Evolutionary conservation across 140 eudicot species (phyloP).

Genomic region (Flaveria floridana): DNA sequence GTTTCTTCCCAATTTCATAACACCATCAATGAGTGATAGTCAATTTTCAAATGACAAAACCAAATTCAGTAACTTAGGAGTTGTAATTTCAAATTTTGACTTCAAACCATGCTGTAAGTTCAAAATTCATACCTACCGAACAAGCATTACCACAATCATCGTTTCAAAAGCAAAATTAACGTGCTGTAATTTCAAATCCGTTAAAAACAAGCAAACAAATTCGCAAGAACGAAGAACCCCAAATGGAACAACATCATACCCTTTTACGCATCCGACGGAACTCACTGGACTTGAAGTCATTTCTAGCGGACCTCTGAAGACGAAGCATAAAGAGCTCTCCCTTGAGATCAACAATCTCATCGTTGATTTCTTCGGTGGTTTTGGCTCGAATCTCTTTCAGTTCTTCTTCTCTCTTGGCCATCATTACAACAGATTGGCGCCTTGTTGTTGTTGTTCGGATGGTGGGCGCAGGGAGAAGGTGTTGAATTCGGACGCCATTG

Average conservation of each 20-base stretch:
- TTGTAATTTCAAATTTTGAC: too few relatives aligned
- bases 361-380: slow-evolving; percentile 67
- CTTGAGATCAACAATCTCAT: slow-evolving; percentile 77
- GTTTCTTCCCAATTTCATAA: too few relatives aligned
- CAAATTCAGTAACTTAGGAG: too few relatives aligned
- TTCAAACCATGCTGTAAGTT: too few relatives aligned
- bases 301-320: slow-evolving; percentile 73
- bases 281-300: slow-evolving; percentile 87
- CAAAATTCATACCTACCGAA: not conserved
- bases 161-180: too few relatives aligned
- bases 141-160: not conserved
- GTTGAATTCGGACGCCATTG: slow-evolving; percentile 63
- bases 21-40: too few relatives aligned
- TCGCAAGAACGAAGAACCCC: not conserved
- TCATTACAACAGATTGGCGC: slow-evolving; percentile 50
- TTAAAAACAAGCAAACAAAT: too few relatives aligned
- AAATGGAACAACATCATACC: slow-evolving; percentile 43
- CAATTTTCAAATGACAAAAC: too few relatives aligned
- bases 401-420: slow-evolving; percentile 82
- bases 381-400: slow-evolving; percentile 67
- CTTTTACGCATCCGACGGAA: slow-evolving; percentile 93
- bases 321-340: slow-evolving; percentile 96
- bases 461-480: slow-evolving; percentile 33
- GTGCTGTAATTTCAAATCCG: too few relatives aligned
- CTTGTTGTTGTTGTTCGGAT: slow-evolving; percentile 26